phyloP scores from a whole-genome alignment of 2,329 filamentous ascomycete genomes.

The Cladophialophora immunda region DNA sequence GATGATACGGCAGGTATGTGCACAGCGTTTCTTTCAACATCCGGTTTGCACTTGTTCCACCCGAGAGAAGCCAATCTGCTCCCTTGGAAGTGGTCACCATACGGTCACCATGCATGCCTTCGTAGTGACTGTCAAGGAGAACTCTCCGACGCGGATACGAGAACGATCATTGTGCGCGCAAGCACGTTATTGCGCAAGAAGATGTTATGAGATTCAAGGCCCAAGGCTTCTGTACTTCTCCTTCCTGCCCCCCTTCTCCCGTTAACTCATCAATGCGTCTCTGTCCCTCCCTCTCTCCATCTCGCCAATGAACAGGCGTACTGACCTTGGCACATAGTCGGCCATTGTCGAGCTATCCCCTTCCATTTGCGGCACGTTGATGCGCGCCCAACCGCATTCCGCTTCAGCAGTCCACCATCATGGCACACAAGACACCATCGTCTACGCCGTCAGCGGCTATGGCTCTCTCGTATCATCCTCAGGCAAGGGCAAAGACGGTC shows the following conservation, averaged over 20 bases:
- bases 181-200: too few species aligned
- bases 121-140: background rate
- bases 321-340: slow-evolving; percentile 44
- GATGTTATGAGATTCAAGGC: too few species aligned
- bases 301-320: background rate
- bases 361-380: slow-evolving; percentile 71
- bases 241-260: too few species aligned
- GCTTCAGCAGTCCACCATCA: slow-evolving; percentile 73
- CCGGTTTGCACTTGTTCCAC: background rate
- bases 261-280: background rate
- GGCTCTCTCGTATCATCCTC: slow-evolving; percentile 62
- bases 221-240: background rate
- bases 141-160: too few species aligned
- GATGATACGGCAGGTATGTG: slow-evolving; percentile 51
- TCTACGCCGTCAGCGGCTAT: slow-evolving; percentile 70
- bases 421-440: slow-evolving; percentile 72
- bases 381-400: slow-evolving; percentile 70
- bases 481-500: slow-evolving; percentile 51
- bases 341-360: slow-evolving; percentile 72
- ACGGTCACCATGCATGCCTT: background rate
- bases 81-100: background rate
- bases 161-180: too few species aligned
- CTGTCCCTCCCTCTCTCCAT: background rate
- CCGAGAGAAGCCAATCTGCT: background rate
- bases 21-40: background rate